Base-by-base conservation (phyloP, 2,329 filamentous ascomycete species). In the Tricladium varicosporioides region DNA sequence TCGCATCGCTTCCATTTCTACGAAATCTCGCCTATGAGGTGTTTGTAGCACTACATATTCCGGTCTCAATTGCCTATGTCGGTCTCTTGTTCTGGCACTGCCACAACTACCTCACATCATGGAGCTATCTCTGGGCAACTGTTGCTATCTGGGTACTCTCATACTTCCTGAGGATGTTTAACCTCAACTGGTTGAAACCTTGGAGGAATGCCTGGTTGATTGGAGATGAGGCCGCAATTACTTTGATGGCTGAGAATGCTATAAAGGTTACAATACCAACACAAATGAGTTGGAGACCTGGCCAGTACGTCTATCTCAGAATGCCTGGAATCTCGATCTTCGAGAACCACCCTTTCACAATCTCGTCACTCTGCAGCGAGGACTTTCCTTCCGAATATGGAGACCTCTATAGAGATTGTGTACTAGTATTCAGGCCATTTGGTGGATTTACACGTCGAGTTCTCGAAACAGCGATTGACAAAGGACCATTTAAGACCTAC, bases 191-290 rank as follows among this genome's bases (percentile, higher is more conserved):
- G 92, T 78, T 85, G 36, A 89, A 88, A 64, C 91, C 92, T 5
- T 87, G 89, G 77, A 83, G 87, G 40, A 75, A 89, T 63, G 86
- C 91, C 0, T 96, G 91, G 76, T 76, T 96, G 66, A 88, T 96
- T 45, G 93, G 93, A 48, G 93, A 97, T 66, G 92, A 96, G 73
- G 92, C 91, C 0, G 90, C 91, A 22, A 86, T 97, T 42, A 94
- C 91, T 0, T 80, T 97, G 19, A 87, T 97, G 78, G 87, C 91
- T 2, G 92, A 97, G 67, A 93, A 95, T 68, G 91, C 91, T n/a
- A 87, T 97, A 75, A 97, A 97, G 72, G 84, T 97, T 64, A 97
- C 93, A 0, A 89, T 97, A 51, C 92, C 93, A 1, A 97, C 93
- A 0, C 91, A 93, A 72, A 89, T 95, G 81, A 87, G 84, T 60